These are phyloP conservation scores for Suillus weaverae DNA, from an alignment of 768 basidiomycete species.

Conservation along the genomic window DNA sequence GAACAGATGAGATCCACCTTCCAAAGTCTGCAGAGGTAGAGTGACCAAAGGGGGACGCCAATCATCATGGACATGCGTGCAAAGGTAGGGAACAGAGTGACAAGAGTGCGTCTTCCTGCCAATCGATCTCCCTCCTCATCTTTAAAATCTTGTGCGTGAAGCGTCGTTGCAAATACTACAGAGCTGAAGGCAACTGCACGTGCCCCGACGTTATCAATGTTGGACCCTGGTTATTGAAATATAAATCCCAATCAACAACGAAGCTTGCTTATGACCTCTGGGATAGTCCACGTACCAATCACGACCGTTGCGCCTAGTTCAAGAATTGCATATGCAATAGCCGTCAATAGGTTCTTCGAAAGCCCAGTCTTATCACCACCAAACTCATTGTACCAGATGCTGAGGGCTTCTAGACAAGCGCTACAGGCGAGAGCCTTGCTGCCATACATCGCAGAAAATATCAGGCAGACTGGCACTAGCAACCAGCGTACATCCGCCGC, in stretches of 20 bases:
- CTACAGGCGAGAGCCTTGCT: conserved; percentile 27
- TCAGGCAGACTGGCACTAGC: conserved; percentile 26
- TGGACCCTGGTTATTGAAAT: conserved; percentile 10
- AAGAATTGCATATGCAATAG: conserved; percentile 24
- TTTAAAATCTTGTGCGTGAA: conserved; percentile 22
- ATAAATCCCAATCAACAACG: conserved; percentile 9
- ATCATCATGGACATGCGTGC: conserved; percentile 7
- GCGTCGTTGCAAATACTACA: conserved; percentile 25
- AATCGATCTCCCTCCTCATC: conserved; percentile 37
- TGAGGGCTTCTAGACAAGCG: conserved; percentile 21
- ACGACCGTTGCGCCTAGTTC: conserved; percentile 28
- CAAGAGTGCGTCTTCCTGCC: conserved; percentile 35
- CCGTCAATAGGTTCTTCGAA: conserved; percentile 24
- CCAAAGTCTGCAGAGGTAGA: conserved; percentile 7
- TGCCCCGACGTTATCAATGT: conserved; percentile 14
- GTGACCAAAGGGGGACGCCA: conserved; percentile 7
- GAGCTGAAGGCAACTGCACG: conserved; percentile 22
- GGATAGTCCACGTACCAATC: conserved; percentile 18
- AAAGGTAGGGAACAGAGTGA: conserved; percentile 34
- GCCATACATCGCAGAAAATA: conserved; percentile 28
- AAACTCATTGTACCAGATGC: conserved; percentile 34
- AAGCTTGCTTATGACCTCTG: neutral
- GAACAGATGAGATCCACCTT: neutral
- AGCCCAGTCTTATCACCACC: conserved; percentile 22
- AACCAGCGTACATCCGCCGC: conserved; percentile 32